Evolutionary conservation across 495 filamentous ascomycete species (phyloP).

Genomic region (Polyplosphaeria fusca): DNA sequence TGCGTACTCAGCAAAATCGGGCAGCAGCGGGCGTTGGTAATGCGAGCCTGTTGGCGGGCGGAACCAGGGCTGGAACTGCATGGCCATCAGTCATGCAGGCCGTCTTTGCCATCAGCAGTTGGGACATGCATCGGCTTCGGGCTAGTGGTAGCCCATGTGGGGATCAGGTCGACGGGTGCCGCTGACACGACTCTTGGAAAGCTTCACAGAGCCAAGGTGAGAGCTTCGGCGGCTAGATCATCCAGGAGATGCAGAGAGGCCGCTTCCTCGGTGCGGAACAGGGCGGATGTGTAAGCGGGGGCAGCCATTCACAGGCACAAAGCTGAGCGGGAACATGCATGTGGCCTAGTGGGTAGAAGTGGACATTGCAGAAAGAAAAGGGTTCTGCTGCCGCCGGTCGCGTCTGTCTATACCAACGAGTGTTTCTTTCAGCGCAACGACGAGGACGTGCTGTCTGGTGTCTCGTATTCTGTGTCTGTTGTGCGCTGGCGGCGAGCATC

Average conservation of each 20-base stretch:
- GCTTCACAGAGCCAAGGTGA: slow-evolving; percentile 13
- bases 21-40: not conserved
- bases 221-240: no score
- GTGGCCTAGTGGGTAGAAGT: not conserved
- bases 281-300: slow-evolving; percentile 25
- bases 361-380: not conserved
- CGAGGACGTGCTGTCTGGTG: no score
- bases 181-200: slow-evolving; percentile 5
- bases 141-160: no score
- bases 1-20: not conserved
- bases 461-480: not conserved
- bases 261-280: slow-evolving; percentile 9
- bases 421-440: no score
- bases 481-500: not conserved
- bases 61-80: slow-evolving; percentile 5
- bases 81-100: slow-evolving; percentile 25
- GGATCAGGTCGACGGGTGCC: not conserved
- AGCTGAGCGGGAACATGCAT: not conserved
- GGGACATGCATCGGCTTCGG: no score
- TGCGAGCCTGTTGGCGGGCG: not conserved
- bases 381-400: not conserved
- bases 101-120: slow-evolving; percentile 17
- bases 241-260: no score
- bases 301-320: not conserved
- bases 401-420: no score